A percentile compares a stretch with the other conserved stretches of the same genome.
Conservation (phyloP, 257 asterid species). For the Buddleja alternifolia region DNA sequence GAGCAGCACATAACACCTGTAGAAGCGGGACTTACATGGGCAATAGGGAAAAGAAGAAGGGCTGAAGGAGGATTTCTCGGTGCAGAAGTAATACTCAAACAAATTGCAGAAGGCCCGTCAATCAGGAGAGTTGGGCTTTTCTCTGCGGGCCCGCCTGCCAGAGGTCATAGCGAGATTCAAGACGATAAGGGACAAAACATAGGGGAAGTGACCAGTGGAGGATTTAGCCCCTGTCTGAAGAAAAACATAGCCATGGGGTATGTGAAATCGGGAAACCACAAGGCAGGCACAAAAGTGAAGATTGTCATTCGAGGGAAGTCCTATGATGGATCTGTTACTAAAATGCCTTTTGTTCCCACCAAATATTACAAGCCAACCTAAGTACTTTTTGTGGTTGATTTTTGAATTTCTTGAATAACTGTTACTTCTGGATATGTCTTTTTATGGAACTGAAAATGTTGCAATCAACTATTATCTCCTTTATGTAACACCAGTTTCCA, state of each 20-base stretch:
- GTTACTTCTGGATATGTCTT: conserved; percentile 26
- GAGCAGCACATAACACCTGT: conserved; percentile 93
- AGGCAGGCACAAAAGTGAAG: conserved; percentile 79
- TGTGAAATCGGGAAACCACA: conserved; percentile 87
- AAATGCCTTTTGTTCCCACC: conserved; percentile 87
- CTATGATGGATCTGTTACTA: conserved; percentile 79
- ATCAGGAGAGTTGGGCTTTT: conserved; percentile 84
- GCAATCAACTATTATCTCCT: conserved; percentile 13
- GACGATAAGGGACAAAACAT: conserved; percentile 74
- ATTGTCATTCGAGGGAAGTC: conserved; percentile 77
- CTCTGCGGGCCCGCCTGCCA: conserved; percentile 89
- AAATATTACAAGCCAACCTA: conserved; percentile 81
- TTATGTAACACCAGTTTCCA: neutral
- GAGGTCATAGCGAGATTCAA: conserved; percentile 93
- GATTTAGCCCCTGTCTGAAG: conserved; percentile 96
- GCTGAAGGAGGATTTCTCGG: conserved; percentile 98
- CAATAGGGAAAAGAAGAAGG: conserved; percentile 92
- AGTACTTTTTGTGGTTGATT: conserved; percentile 10
- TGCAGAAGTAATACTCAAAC: conserved; percentile 87
- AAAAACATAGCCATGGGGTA: conserved; percentile 97
- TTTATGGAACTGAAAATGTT: conserved; percentile 29
- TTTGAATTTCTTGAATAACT: conserved; percentile 24
- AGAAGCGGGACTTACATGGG: conserved; percentile 98
- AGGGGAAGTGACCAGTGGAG: conserved; percentile 97
- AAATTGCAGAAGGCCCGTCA: conserved; percentile 74